These are phyloP conservation scores for Chaetomium sp. DNA, from an alignment of 2,329 filamentous ascomycete genomes.

Conservation along the genomic window DNA sequence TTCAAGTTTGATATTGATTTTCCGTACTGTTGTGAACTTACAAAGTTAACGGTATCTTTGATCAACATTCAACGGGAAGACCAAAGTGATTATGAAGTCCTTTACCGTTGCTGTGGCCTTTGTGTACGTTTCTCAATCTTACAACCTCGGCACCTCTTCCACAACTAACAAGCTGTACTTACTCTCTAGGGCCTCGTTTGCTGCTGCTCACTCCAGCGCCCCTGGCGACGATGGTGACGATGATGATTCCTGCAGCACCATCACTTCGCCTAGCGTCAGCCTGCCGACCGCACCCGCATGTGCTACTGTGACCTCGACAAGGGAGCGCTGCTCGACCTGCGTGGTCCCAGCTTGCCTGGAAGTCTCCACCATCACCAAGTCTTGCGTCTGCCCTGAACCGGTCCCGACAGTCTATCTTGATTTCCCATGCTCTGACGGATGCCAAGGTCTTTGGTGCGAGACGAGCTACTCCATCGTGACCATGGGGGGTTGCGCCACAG, in stretches of 20 bases:
- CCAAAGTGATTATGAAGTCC: background rate
- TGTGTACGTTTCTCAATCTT: background rate
- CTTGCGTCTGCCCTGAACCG: constrained; percentile 29
- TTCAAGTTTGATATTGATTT: background rate
- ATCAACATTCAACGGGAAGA: background rate
- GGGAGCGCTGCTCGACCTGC: constrained; percentile 31
- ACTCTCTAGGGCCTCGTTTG: background rate
- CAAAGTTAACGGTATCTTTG: too few species aligned
- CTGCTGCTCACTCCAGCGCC: background rate
- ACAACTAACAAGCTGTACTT: background rate
- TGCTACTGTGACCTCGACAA: constrained; percentile 29
- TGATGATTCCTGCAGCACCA: background rate
- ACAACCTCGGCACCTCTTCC: background rate
- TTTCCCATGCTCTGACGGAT: constrained; percentile 27
- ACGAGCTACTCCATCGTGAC: constrained; percentile 20
- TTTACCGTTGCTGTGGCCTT: background rate
- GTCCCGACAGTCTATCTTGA: constrained; percentile 27
- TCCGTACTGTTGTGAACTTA: too few species aligned
- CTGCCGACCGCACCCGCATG: background rate
- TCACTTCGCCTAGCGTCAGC: background rate
- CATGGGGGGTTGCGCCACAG: background rate
- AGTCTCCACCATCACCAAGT: constrained; percentile 27
- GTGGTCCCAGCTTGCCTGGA: constrained; percentile 27
- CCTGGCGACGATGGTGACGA: background rate
- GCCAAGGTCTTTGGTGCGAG: constrained; percentile 26